Percentiles rank a stretch among this genome's conserved stretches.
phyloP scores from a whole-genome alignment of 768 basidiomycete species.

The Serendipita vermifera region DNA sequence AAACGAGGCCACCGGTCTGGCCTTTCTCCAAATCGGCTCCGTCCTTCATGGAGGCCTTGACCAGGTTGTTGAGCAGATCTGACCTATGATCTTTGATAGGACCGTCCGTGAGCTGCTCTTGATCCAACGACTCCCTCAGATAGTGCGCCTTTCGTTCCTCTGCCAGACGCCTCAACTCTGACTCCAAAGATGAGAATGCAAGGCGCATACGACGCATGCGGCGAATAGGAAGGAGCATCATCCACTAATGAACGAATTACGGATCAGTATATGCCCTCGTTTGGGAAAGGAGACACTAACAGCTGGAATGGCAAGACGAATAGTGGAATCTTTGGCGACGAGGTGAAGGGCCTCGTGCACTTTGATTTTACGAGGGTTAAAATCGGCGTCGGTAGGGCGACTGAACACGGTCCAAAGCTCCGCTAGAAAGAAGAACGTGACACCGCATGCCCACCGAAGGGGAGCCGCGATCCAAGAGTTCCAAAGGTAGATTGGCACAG shows the following conservation, averaged over 20 bases:
- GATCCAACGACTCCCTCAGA: background rate
- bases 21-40: constrained; percentile 7
- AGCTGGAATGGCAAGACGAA: background rate
- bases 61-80: constrained; percentile 9
- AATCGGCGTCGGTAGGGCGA: background rate
- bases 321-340: constrained; percentile 4
- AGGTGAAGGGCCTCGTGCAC: constrained; percentile 4
- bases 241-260: background rate
- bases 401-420: background rate
- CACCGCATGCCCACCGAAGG: background rate
- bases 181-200: background rate
- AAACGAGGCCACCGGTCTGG: background rate
- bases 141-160: constrained; percentile 3
- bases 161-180: background rate
- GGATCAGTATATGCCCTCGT: background rate
- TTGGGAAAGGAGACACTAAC: background rate
- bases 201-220: constrained; percentile 7
- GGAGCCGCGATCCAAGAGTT: background rate
- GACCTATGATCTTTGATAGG: background rate
- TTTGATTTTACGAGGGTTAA: constrained; percentile 7
- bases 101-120: background rate
- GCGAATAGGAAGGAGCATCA: constrained; percentile 1
- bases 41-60: background rate
- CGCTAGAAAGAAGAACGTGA: background rate
- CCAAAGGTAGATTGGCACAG: background rate